Evolutionary conservation across 2,329 filamentous ascomycete species (phyloP), one percentile per base, ranked within the genome.

Genomic region (Neophaeococcomyces aloes): DNA sequence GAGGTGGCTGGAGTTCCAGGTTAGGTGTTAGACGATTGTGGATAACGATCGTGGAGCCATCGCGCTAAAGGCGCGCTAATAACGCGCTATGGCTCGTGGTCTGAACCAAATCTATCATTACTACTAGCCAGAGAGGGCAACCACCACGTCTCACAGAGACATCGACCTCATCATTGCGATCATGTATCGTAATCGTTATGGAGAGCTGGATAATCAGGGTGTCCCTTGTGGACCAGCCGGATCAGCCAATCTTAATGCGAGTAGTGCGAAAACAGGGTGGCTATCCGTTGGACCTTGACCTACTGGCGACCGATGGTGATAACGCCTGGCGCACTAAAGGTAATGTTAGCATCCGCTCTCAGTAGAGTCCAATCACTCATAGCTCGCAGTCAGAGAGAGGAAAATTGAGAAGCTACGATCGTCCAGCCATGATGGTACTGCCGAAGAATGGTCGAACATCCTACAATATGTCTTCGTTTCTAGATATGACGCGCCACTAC

Each of bases 261-360:
- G 66, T 76, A 45, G 58, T 61, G 13, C 37, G 61, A 58, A 42
- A 58, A 48, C 15, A 48, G 44, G 43, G 56, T 10, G 57, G 60
- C 15, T 41, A 53, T 29, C 42, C 39, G 11, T 43, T 79, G 7
- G 73, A 79, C 53, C 56, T 79, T 29, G 67, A 68, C 42, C 62
- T 81, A 21, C 62, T 71, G 8, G 76, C 71, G 18, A 79, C 75
- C 19, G 76, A 81, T 56, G 72, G 72, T 36, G 70, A 76, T 48
- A 63, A 61, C 43, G 68, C 75, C 10, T 80, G 73, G 57, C 62
- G 66, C 17, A 61, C 62, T 6, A 64, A 63, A 45, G 59, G 72
- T 75, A 57, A 38, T 47, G 14, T 15, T 30, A 7, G 41, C 19
- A 15, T 38, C 31, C 14, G 17, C 32, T 42, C 34, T 30, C 19